Evolutionary conservation across 2,329 filamentous ascomycete genomes (phyloP), one percentile per base, ranked within the genome.

Genomic region (Claviceps sp.): DNA sequence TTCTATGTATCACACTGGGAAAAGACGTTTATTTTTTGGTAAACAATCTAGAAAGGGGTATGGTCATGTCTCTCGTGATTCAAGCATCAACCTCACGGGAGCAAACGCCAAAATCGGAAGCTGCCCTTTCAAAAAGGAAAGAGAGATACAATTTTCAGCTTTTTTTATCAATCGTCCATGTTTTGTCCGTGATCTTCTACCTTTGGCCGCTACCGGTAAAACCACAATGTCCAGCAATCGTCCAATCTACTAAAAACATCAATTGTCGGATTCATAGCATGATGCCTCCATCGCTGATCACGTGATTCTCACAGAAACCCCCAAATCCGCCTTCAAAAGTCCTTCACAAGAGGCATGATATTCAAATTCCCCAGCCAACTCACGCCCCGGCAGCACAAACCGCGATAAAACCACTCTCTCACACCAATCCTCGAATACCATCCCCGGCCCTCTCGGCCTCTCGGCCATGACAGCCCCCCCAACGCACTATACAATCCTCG

Each of bases 401-500:
- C 9, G 9, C 30, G 30, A 34, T 11, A 34, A 34, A 34, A 11
- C 9, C 9, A 11, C 9, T 34, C 30, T 34, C 13, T 24, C 20
- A 20, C 41, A 43, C 30, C 30, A 34, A 34, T 24, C 5, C 41
- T 42, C 3, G n/a, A 22, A 20, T 3, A 20, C 5, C 41, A 5
- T 14, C 8, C 40, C 24, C 24, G 8, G 45, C 18, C 26, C 22
- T 22, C 22, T 4, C 22, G 22, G 22, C 30, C 37, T 47, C 30
- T 14, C 18, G 30, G 30, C 45, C 45, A 47, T 47, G 30, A 45
- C 37, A 18, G 22, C 37, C 30, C 13, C 7, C 22, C 47, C 71
- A 58, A 80, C 77, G 41, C 73, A 82, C 65, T 85, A 84, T 64
- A 71, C 80, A 55, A 71, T 84, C 60, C 77, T 85, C 53, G 72